Conservation (phyloP, 768 basidiomycete species). For the Tulasnella calospora region DNA sequence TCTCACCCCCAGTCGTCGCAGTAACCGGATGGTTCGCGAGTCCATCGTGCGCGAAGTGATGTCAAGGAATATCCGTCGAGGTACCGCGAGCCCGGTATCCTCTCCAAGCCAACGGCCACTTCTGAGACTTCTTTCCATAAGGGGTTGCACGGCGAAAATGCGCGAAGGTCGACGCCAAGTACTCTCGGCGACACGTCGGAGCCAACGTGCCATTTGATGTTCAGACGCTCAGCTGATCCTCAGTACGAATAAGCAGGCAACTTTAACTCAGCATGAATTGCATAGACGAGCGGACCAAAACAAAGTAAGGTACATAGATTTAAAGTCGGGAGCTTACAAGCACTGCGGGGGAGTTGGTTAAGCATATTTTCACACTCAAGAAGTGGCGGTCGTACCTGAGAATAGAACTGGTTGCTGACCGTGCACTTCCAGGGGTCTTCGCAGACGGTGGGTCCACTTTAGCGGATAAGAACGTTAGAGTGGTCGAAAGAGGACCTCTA, state of each 20-base stretch:
- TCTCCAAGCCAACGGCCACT: not conserved
- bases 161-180: not conserved
- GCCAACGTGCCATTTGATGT: not conserved
- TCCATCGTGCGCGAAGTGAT: not conserved
- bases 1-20: not conserved
- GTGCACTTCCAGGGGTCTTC: conserved; percentile 6
- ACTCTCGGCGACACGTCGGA: not conserved
- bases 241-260: not conserved
- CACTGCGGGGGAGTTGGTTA: not conserved
- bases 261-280: not conserved
- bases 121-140: not conserved
- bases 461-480: not conserved
- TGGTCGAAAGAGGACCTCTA: not conserved
- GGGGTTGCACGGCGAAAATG: conserved; percentile 6
- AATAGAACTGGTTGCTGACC: conserved; percentile 1
- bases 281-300: not conserved
- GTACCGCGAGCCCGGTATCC: not conserved
- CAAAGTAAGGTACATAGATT: not conserved
- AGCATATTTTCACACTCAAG: not conserved
- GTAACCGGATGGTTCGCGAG: not conserved
- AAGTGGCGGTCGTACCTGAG: not conserved
- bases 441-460: conserved; percentile 23
- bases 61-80: conserved; percentile 1
- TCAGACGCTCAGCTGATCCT: not conserved
- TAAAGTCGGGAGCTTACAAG: not conserved